Evolutionary conservation across 768 basidiomycete genomes (phyloP).

Genomic region (Psilocybe azurescens): DNA sequence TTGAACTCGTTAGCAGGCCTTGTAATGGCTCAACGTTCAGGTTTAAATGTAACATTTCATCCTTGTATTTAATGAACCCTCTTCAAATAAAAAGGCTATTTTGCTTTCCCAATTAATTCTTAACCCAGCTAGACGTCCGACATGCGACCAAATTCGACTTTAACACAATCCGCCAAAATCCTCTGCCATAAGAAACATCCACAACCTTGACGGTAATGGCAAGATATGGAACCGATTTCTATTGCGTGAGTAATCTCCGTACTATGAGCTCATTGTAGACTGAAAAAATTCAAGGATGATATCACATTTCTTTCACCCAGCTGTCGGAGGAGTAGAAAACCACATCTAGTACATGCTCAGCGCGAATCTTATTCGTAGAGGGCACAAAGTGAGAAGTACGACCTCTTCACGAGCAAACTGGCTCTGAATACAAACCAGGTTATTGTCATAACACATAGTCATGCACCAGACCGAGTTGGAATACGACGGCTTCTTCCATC

Average conservation of each 20-base stretch:
- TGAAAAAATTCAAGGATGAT: conserved; percentile 70
- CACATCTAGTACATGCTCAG: conserved; percentile 96
- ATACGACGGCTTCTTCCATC: conserved; percentile 87
- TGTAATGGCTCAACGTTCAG: too few relatives aligned
- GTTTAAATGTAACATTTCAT: too few relatives aligned
- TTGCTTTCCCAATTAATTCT: too few relatives aligned
- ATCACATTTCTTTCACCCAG: conserved; percentile 95
- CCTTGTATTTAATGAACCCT: too few relatives aligned
- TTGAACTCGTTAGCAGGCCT: too few relatives aligned
- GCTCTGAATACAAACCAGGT: conserved; percentile 54
- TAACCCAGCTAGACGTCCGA: too few relatives aligned
- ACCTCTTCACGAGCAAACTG: background rate
- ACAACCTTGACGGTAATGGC: conserved; percentile 10
- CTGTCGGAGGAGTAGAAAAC: conserved; percentile 94
- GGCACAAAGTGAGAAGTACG: conserved; percentile 72
- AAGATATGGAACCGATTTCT: conserved; percentile 30
- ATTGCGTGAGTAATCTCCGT: conserved; percentile 25
- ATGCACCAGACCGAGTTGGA: conserved; percentile 84
- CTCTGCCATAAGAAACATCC: too few relatives aligned
- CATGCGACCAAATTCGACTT: too few relatives aligned
- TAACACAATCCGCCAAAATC: too few relatives aligned
- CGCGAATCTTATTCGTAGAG: conserved; percentile 77
- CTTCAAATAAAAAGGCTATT: too few relatives aligned
- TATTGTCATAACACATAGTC: conserved; percentile 93
- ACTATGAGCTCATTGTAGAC: background rate